Evolutionary conservation across 2,329 filamentous ascomycete species (phyloP).

Genomic region (Aspergillus udagawae): DNA sequence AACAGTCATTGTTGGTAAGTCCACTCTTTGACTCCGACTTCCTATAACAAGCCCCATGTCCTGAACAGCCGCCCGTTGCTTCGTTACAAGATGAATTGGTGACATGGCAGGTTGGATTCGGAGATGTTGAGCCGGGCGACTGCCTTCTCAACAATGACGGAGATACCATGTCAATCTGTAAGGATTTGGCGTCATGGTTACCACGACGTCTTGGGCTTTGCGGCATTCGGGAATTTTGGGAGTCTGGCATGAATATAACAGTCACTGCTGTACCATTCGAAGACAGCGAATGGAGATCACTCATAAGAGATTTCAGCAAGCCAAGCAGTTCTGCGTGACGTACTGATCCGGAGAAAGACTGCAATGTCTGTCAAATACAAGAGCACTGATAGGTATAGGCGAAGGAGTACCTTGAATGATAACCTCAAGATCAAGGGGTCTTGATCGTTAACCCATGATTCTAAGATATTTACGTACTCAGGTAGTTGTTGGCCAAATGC

Average conservation of each 20-base stretch:
- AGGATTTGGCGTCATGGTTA: neutral
- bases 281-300: conserved; percentile 47
- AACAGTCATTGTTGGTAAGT: conserved; percentile 58
- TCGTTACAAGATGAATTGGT: conserved; percentile 64
- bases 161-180: conserved; percentile 1
- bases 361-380: conserved; percentile 17
- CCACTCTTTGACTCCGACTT: conserved; percentile 52
- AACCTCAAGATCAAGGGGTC: conserved; percentile 20
- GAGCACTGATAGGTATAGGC: neutral
- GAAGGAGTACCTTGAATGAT: conserved; percentile 31
- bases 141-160: neutral
- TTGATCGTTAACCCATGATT: conserved; percentile 27
- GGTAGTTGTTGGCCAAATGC: conserved; percentile 15
- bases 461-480: conserved; percentile 36
- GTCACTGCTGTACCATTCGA: conserved; percentile 52
- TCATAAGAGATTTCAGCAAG: conserved; percentile 43
- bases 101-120: conserved; percentile 71
- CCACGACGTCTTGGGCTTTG: conserved; percentile 1
- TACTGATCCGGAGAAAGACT: conserved; percentile 5
- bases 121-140: conserved; percentile 38
- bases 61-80: conserved; percentile 73
- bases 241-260: conserved; percentile 50
- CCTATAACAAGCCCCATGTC: conserved; percentile 72
- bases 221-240: neutral
- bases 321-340: conserved; percentile 35